A percentile compares a stretch with the other conserved stretches of the same genome.
Evolutionary conservation across 2,329 filamentous ascomycete genomes (phyloP).

Genomic region (Pseudodiploospora longispora): DNA sequence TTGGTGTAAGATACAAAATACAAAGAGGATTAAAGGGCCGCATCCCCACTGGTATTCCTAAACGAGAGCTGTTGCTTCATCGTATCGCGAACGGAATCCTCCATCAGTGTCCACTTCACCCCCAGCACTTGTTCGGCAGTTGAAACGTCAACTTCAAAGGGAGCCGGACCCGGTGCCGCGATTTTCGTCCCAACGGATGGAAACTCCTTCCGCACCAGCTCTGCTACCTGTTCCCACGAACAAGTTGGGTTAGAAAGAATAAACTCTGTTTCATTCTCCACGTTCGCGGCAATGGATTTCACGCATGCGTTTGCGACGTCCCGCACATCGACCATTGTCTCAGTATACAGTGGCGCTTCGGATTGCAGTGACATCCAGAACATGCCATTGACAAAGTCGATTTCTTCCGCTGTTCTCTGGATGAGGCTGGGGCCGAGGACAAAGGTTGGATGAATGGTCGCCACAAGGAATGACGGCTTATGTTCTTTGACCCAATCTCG

Average conservation of each 20-base stretch:
- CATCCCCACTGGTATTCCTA: not conserved
- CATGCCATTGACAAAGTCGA: slow-evolving; percentile 9
- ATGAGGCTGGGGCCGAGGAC: slow-evolving; percentile 10
- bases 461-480: slow-evolving; percentile 4
- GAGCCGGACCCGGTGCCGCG: not conserved
- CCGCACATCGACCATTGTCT: slow-evolving; percentile 6
- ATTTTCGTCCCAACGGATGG: slow-evolving; percentile 2
- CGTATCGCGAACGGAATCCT: slow-evolving; percentile 1
- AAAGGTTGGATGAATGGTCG: slow-evolving; percentile 10
- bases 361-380: slow-evolving; percentile 8
- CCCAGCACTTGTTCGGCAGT: not conserved
- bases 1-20: no score
- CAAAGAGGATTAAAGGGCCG: no score
- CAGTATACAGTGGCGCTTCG: slow-evolving; percentile 3
- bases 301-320: slow-evolving; percentile 9
- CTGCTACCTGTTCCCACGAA: slow-evolving; percentile 1
- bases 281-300: not conserved
- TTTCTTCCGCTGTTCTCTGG: slow-evolving; percentile 17
- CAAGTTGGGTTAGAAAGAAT: slow-evolving; percentile 1
- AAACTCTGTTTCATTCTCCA: slow-evolving; percentile 1
- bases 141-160: slow-evolving; percentile 2
- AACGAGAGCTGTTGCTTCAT: slow-evolving; percentile 2
- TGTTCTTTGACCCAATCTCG: slow-evolving; percentile 9
- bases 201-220: not conserved
- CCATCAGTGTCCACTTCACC: slow-evolving; percentile 3